phyloP scores from a whole-genome alignment of 345 rosid genomes.

The Sonneratia alba region DNA sequence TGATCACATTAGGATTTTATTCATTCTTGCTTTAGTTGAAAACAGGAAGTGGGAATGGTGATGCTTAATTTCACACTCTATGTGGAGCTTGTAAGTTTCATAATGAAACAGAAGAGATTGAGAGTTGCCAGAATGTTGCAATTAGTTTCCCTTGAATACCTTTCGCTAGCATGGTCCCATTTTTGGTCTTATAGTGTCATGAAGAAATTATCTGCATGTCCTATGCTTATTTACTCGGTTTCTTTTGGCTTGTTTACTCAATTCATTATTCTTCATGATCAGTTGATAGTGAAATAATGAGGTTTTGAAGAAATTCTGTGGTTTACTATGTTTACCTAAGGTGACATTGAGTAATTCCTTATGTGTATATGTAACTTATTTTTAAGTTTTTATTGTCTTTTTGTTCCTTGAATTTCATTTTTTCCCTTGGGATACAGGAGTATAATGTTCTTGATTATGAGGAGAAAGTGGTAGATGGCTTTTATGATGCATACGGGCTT shows the following conservation, averaged over 20 bases:
- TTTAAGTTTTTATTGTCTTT: conserved; percentile 2
- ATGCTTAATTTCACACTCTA: neutral
- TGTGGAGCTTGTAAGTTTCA: neutral
- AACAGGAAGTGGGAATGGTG: neutral
- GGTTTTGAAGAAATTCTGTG: neutral
- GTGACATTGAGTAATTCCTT: neutral
- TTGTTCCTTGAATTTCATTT: conserved; percentile 12
- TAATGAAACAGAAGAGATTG: neutral
- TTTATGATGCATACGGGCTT: conserved; percentile 73
- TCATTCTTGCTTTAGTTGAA: neutral
- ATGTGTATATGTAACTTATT: neutral
- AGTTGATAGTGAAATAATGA: neutral
- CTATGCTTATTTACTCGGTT: too few relatives aligned
- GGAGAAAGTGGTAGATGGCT: conserved; percentile 89
- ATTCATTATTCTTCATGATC: neutral
- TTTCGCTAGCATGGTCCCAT: neutral
- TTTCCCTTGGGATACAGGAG: conserved; percentile 41
- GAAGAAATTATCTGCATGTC: too few relatives aligned
- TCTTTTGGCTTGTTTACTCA: neutral
- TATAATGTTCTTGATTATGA: conserved; percentile 89
- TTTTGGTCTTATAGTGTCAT: neutral
- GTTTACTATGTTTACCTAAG: neutral
- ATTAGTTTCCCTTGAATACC: neutral
- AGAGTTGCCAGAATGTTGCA: neutral
- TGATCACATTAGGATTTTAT: neutral